phyloP scores from a whole-genome alignment of 2,329 filamentous ascomycete genomes.

The Aspergillus terreus region DNA sequence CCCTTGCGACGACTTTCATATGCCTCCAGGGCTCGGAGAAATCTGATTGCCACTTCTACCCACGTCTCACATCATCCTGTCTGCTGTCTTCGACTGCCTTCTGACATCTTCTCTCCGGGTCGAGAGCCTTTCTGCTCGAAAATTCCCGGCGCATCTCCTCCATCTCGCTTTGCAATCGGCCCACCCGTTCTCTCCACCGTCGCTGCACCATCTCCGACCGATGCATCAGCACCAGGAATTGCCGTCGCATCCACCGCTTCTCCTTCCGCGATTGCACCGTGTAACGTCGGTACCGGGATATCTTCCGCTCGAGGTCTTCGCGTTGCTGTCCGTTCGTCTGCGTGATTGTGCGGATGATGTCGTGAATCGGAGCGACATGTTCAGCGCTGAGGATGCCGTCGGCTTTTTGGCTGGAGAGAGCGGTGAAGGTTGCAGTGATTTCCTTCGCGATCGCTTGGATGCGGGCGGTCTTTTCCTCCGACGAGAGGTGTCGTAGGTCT shows the following conservation, averaged over 20 bases:
- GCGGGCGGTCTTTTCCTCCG: conserved; percentile 18
- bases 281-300: conserved; percentile 14
- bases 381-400: conserved; percentile 18
- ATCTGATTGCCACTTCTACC: background rate
- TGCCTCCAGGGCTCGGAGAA: background rate
- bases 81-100: no score
- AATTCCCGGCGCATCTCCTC: no score
- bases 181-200: conserved; percentile 12
- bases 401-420: conserved; percentile 24
- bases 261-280: conserved; percentile 16
- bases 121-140: no score
- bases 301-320: conserved; percentile 16
- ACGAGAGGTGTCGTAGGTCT: conserved; percentile 18
- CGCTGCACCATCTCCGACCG: conserved; percentile 13
- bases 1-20: background rate
- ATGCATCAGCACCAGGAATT: conserved; percentile 18
- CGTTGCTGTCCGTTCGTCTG: conserved; percentile 15
- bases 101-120: no score
- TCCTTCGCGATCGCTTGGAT: conserved; percentile 28
- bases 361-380: conserved; percentile 24
- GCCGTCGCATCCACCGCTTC: conserved; percentile 15
- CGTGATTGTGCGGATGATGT: conserved; percentile 24
- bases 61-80: background rate
- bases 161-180: background rate
- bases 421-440: conserved; percentile 26